Conservation (phyloP, 1,284 basidiomycete genomes). For the Trichosporon faecale region DNA sequence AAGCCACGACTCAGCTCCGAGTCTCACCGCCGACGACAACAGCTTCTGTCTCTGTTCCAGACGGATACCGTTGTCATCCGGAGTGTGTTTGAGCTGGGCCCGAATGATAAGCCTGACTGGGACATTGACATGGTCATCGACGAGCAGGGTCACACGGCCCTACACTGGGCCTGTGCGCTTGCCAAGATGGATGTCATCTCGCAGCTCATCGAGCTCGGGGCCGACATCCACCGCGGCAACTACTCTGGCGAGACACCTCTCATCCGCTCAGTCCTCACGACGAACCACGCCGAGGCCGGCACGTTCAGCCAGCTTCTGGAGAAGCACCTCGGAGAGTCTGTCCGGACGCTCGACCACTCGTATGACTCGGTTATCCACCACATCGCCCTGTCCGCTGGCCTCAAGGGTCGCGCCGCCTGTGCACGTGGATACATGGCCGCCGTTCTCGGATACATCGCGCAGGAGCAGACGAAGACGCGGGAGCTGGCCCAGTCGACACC, state of each 20-base stretch:
- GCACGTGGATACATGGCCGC: constrained; percentile 92
- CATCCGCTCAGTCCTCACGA: constrained; percentile 85
- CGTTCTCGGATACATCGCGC: constrained; percentile 76
- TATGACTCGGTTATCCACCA: constrained; percentile 91
- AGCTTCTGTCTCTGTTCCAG: constrained; percentile 41
- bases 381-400: constrained; percentile 82
- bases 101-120: constrained; percentile 40
- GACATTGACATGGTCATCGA: constrained; percentile 83
- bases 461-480: constrained; percentile 28
- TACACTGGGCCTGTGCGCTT: constrained; percentile 89
- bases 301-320: constrained; percentile 71
- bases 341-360: constrained; percentile 87
- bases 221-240: constrained; percentile 86
- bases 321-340: constrained; percentile 57
- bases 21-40: constrained; percentile 54
- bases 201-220: constrained; percentile 67
- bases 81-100: constrained; percentile 27
- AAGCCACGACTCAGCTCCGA: constrained; percentile 56
- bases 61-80: constrained; percentile 33
- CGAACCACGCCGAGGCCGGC: constrained; percentile 73
- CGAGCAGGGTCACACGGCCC: constrained; percentile 88
- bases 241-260: constrained; percentile 92
- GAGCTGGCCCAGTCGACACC: constrained; percentile 22
- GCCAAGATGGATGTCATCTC: constrained; percentile 67
- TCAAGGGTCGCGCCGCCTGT: constrained; percentile 76